Conservation (phyloP, 2,329 filamentous ascomycete species). For the Hysterium pulicare region DNA sequence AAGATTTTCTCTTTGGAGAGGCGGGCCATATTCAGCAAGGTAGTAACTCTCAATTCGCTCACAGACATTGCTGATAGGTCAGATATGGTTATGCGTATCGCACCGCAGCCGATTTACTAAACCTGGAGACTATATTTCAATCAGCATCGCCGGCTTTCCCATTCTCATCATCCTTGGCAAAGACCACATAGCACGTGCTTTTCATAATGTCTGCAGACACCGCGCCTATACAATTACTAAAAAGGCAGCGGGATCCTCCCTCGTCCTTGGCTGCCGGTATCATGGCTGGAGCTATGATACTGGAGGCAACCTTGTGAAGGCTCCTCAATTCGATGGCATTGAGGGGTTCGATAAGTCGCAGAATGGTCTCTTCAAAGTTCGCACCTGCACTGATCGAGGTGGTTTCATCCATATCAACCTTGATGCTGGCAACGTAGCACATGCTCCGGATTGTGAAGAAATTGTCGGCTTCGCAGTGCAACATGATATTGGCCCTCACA, state of each 20-base stretch:
- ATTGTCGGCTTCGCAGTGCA: conserved; percentile 9
- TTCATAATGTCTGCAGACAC: conserved; percentile 47
- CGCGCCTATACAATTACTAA: conserved; percentile 43
- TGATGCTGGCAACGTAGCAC: conserved; percentile 9
- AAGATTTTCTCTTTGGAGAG: conserved; percentile 48
- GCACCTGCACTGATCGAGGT: conserved; percentile 16
- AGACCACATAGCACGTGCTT: conserved; percentile 38
- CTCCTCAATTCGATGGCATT: conserved; percentile 39
- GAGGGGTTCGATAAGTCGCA: conserved; percentile 36
- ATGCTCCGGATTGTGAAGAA: conserved; percentile 9
- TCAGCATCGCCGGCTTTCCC: conserved; percentile 35
- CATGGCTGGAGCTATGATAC: conserved; percentile 48
- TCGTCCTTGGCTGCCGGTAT: conserved; percentile 44
- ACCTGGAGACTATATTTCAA: conserved; percentile 36
- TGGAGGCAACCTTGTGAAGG: conserved; percentile 44
- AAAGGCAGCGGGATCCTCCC: conserved; percentile 35
- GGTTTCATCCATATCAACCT: conserved; percentile 31
- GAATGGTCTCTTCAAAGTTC: conserved; percentile 29
- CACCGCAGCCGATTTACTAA: conserved; percentile 35
- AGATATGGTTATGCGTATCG: conserved; percentile 39
- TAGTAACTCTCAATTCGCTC: conserved; percentile 12
- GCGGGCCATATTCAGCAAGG: conserved; percentile 50
- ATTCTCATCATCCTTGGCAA: conserved; percentile 41
- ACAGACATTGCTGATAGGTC: conserved; percentile 3
- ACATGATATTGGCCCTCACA: conserved; percentile 11